Percentiles rank a stretch among this genome's conserved stretches.
These are phyloP conservation scores for Colletotrichum caudatum DNA, from an alignment of 2,329 filamentous ascomycete genomes.

Conservation along the genomic window DNA sequence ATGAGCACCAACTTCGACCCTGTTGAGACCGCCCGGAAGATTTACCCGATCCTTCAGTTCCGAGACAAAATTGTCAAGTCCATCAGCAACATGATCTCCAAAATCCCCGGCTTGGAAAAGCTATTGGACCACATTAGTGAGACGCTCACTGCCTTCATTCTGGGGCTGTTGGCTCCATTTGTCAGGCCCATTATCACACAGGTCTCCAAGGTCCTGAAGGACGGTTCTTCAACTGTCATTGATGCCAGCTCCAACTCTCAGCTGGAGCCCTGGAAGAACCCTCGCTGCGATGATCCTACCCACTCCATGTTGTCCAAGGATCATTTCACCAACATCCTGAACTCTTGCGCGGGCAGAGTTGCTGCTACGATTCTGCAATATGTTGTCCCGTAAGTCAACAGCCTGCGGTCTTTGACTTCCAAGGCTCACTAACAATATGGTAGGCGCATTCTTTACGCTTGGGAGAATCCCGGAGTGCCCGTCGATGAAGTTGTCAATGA, in stretches of 20 bases:
- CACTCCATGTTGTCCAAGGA: slow-evolving; percentile 88
- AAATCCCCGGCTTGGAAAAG: slow-evolving; percentile 89
- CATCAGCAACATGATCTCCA: slow-evolving; percentile 87
- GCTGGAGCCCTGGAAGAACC: slow-evolving; percentile 83
- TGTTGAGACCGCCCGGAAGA: slow-evolving; percentile 80
- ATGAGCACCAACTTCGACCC: slow-evolving; percentile 84
- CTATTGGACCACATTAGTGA: slow-evolving; percentile 96
- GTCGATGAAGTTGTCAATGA: slow-evolving; percentile 88
- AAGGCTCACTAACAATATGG: slow-evolving; percentile 43
- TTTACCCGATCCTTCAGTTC: slow-evolving; percentile 95
- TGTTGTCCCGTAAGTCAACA: slow-evolving; percentile 74
- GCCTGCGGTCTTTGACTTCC: neutral
- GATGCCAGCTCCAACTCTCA: slow-evolving; percentile 78
- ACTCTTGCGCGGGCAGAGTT: slow-evolving; percentile 80
- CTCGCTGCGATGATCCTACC: slow-evolving; percentile 80
- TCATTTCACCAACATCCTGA: slow-evolving; percentile 84
- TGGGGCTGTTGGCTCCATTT: slow-evolving; percentile 91
- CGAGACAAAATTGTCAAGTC: slow-evolving; percentile 92
- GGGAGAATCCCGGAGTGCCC: slow-evolving; percentile 87
- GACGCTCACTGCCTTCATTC: slow-evolving; percentile 89
- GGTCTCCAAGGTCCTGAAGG: slow-evolving; percentile 86
- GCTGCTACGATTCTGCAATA: slow-evolving; percentile 86
- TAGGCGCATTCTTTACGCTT: slow-evolving; percentile 86
- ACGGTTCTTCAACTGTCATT: slow-evolving; percentile 81
- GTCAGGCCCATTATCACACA: slow-evolving; percentile 91